Conservation (phyloP, 257 asterid genomes). For the Plantago major region DNA sequence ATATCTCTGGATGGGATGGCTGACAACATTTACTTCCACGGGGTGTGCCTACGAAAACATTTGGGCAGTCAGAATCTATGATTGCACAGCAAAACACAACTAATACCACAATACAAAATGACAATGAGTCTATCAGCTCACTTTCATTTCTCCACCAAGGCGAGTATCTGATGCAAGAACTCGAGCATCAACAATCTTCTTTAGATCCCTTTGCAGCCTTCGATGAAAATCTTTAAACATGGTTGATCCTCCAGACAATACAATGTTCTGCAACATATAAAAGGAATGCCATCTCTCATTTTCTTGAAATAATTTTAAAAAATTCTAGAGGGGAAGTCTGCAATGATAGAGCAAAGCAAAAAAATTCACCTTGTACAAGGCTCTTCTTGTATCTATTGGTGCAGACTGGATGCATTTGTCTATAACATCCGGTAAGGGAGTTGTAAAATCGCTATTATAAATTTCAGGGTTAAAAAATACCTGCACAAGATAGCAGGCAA, state of each 20-base stretch:
- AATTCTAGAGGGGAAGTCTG: constrained; percentile 2
- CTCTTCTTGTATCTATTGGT: constrained; percentile 97
- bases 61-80: constrained; percentile 18
- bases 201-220: constrained; percentile 84
- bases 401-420: constrained; percentile 98
- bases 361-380: constrained; percentile 76
- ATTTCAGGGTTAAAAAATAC: constrained; percentile 95
- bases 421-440: constrained; percentile 80
- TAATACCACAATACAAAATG: not conserved
- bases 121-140: constrained; percentile 23
- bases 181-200: constrained; percentile 86
- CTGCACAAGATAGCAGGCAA: constrained; percentile 40
- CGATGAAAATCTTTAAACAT: constrained; percentile 91
- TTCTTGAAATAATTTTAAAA: constrained; percentile 1
- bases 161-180: constrained; percentile 62
- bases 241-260: constrained; percentile 93
- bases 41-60: constrained; percentile 57
- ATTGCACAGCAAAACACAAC: constrained; percentile 9
- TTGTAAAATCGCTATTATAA: constrained; percentile 55
- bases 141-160: constrained; percentile 65
- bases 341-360: constrained; percentile 11
- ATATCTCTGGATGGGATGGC: constrained; percentile 88
- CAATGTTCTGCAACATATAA: constrained; percentile 62
- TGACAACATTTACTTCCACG: constrained; percentile 89
- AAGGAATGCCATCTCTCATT: constrained; percentile 17